These are phyloP conservation scores for Paraphoma chrysanthemicola DNA, from an alignment of 2,329 filamentous ascomycete species.

Conservation along the genomic window DNA sequence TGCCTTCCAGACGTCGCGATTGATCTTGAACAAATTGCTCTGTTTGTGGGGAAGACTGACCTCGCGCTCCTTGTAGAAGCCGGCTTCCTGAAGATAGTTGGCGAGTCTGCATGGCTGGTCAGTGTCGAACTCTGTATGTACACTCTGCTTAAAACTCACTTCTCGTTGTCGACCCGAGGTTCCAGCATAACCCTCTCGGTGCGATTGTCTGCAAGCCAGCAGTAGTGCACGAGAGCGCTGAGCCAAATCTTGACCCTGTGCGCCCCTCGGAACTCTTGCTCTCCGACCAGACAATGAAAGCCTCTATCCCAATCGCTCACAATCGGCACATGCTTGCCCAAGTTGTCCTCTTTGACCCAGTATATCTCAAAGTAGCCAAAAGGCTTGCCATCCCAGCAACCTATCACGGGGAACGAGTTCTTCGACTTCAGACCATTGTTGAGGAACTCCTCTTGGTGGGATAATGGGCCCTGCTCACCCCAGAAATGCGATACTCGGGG, in stretches of 20 bases:
- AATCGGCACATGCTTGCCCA: slow-evolving; percentile 73
- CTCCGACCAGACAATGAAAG: slow-evolving; percentile 86
- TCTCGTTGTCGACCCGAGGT: slow-evolving; percentile 87
- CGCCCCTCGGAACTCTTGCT: slow-evolving; percentile 87
- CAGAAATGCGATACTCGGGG: slow-evolving; percentile 85
- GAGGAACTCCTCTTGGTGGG: slow-evolving; percentile 72
- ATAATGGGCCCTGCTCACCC: slow-evolving; percentile 68
- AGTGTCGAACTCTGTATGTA: slow-evolving; percentile 4
- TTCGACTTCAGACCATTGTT: slow-evolving; percentile 67
- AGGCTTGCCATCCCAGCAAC: slow-evolving; percentile 90
- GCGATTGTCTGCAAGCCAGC: slow-evolving; percentile 76
- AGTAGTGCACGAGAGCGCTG: slow-evolving; percentile 85
- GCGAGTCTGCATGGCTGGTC: slow-evolving; percentile 62
- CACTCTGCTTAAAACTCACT: slow-evolving; percentile 62
- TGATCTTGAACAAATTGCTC: slow-evolving; percentile 81
- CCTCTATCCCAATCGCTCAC: slow-evolving; percentile 86
- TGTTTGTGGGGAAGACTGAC: slow-evolving; percentile 92
- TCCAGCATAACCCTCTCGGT: slow-evolving; percentile 87
- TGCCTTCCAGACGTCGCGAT: slow-evolving; percentile 74
- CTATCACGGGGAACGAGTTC: slow-evolving; percentile 90
- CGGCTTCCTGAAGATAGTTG: slow-evolving; percentile 72
- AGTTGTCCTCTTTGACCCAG: slow-evolving; percentile 91
- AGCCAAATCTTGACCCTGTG: slow-evolving; percentile 81
- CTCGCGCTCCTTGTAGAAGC: slow-evolving; percentile 87
- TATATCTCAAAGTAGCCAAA: slow-evolving; percentile 99